Conservation (phyloP, 2,329 filamentous ascomycete species). For the Calonectria pseudoturangicola region DNA sequence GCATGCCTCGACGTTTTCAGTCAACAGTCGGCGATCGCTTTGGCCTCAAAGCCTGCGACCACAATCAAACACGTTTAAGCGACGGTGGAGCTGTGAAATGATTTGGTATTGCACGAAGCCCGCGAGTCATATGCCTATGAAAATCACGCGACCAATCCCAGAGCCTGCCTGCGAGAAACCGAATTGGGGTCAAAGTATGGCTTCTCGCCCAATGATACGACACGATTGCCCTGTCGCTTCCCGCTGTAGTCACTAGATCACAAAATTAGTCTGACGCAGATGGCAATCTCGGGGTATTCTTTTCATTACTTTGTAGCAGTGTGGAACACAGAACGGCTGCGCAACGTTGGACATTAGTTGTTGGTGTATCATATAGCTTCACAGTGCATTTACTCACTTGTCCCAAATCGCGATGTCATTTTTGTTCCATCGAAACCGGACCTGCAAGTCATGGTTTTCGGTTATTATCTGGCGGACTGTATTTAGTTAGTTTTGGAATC, state of each 20-base stretch:
- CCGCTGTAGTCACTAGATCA: conserved; percentile 39
- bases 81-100: background rate
- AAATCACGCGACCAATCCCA: conserved; percentile 31
- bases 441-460: conserved; percentile 8
- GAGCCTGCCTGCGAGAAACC: conserved; percentile 30
- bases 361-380: conserved; percentile 11
- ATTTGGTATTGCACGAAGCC: background rate
- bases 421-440: conserved; percentile 5
- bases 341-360: conserved; percentile 28
- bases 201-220: conserved; percentile 34
- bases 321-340: conserved; percentile 43
- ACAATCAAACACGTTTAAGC: background rate
- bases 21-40: conserved; percentile 14
- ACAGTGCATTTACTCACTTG: conserved; percentile 22
- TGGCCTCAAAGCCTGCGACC: conserved; percentile 17
- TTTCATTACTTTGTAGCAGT: conserved; percentile 41
- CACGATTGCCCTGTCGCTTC: conserved; percentile 37
- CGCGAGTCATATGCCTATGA: background rate
- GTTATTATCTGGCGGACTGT: conserved; percentile 17
- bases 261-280: conserved; percentile 24
- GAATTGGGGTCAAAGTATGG: conserved; percentile 34
- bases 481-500: background rate
- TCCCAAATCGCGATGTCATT: conserved; percentile 26
- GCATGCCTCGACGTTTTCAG: conserved; percentile 25
- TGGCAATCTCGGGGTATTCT: conserved; percentile 42